A percentile compares a stretch with the other conserved stretches of the same genome.
Evolutionary conservation across 129 eudicot species (phyloP).

Genomic region (Tagetes patula): DNA sequence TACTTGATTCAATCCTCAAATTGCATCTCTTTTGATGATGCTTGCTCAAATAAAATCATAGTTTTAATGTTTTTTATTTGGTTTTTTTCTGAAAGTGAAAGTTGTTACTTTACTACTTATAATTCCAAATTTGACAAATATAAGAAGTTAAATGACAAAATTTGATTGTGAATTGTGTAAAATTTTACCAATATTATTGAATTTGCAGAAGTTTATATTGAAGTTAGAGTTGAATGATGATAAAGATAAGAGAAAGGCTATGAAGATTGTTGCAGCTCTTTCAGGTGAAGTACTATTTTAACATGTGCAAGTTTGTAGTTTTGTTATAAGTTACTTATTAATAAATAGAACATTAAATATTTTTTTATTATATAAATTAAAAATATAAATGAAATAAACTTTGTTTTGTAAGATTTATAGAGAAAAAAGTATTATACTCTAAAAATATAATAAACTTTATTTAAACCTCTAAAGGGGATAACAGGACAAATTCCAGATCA

Average conservation of each 20-base stretch:
- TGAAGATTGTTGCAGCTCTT: conserved; percentile 49
- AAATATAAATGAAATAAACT: background rate
- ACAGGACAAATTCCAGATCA: background rate
- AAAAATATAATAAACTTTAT: background rate
- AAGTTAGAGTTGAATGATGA: conserved; percentile 43
- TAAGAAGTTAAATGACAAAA: too few species aligned
- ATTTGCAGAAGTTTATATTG: conserved; percentile 44
- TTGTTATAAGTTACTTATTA: background rate
- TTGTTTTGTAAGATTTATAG: background rate
- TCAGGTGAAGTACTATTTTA: conserved; percentile 29
- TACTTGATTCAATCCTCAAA: background rate
- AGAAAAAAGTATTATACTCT: background rate
- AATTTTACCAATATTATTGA: background rate
- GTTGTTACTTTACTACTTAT: conserved; percentile 4
- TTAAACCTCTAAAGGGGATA: background rate
- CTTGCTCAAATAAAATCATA: too few species aligned
- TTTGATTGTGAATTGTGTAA: background rate
- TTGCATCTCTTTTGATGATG: background rate
- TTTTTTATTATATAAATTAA: background rate
- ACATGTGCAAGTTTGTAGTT: background rate
- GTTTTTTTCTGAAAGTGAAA: background rate
- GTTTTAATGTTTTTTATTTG: background rate
- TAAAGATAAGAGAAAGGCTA: conserved; percentile 50
- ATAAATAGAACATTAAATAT: background rate
- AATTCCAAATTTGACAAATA: background rate